Evolutionary conservation across 495 filamentous ascomycete genomes (phyloP), one percentile per base, ranked within the genome.

Genomic region (Lepidopterella palustris): DNA sequence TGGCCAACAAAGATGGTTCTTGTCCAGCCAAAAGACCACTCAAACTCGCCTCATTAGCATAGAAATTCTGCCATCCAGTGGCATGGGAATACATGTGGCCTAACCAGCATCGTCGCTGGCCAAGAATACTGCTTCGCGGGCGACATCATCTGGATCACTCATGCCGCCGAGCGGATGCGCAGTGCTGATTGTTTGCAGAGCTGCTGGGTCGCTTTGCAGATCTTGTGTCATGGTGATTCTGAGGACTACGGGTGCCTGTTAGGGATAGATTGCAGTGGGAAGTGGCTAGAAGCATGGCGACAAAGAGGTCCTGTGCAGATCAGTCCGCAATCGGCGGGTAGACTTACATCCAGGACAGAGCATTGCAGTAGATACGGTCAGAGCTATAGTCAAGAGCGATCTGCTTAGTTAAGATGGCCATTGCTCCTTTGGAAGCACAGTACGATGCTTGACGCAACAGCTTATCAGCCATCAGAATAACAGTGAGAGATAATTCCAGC

Each of bases 311-410:
- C 35, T 13, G 9, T 11, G 18, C 13, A 42, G 2, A 13, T 10
- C 35, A 35, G 35, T 42, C 13, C 13, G 9, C 3, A 4, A 42
- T 15, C 3, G 10, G 25, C n/a, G 18, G 31, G 2, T 51, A 13
- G 45, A 71, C 76, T 70, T 67, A 79, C 76, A 81, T 15, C 79
- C 80, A 18, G 80, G 81, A 57, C 76, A 80, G 59, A 0, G 75
- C 76, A 68, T 84, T 84, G 47, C 65, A 68, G 69, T 82, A 79
- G 54, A 84, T 82, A 15, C 68, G 70, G 25, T 81, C 45, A 11
- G 61, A 58, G 0, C 70, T 77, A 70, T 78, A 83, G 50, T 82
- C 80, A 18, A 81, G 45, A 1, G 79, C 79, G 0, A 79, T 67
- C 28, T 77, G 71, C 56, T 72, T 70, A 0, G 80, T 82, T 2